Percentiles rank a stretch among this genome's conserved stretches.
Conservation (phyloP, 345 rosid species). For the Psidium guajava region DNA sequence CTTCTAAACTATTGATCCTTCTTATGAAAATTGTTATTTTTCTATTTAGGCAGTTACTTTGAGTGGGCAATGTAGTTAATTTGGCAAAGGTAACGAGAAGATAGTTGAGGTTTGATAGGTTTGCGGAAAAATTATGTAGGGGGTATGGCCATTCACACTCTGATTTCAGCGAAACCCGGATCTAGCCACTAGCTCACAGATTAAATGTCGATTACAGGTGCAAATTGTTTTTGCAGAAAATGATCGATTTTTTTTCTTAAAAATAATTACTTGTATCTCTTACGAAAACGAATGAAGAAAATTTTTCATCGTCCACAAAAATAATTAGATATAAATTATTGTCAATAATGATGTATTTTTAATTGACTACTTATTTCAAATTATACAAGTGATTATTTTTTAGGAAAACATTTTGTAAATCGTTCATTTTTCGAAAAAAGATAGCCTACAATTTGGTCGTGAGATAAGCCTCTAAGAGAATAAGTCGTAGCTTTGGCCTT, state of each 20-base stretch:
- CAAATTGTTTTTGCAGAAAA: background rate
- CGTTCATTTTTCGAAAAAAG: accelerated
- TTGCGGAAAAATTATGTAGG: background rate
- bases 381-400: background rate
- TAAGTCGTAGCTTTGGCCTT: background rate
- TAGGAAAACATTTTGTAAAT: background rate
- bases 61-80: background rate
- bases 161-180: background rate
- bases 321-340: background rate
- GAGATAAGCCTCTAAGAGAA: background rate
- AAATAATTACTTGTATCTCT: background rate
- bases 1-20: background rate
- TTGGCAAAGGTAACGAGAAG: background rate
- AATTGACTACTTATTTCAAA: background rate
- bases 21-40: background rate
- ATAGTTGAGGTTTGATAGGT: background rate
- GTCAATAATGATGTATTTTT: background rate
- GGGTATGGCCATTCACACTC: background rate
- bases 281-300: background rate
- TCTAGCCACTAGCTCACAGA: background rate
- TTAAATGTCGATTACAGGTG: background rate
- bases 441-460: background rate
- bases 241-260: background rate
- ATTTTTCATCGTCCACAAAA: background rate
- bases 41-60: background rate